Conservation (phyloP, 805 yeast genomes). For the Kuraishia piskuri region DNA sequence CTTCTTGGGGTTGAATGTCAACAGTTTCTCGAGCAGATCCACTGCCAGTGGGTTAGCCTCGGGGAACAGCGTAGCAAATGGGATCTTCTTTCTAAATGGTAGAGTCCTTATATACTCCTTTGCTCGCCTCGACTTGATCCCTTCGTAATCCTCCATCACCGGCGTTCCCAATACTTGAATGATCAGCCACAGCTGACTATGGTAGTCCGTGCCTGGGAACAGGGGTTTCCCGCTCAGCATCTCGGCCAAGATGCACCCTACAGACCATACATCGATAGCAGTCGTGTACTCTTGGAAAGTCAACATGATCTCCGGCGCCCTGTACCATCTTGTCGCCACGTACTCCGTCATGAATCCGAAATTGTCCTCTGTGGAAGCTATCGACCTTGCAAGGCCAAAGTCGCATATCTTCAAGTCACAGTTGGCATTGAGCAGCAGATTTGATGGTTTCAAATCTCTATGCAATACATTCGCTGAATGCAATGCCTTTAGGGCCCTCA, state of each 20-base stretch:
- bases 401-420: constrained; percentile 76
- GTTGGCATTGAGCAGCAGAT: constrained; percentile 54
- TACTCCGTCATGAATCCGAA: constrained; percentile 61
- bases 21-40: constrained; percentile 59
- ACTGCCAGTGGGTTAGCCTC: constrained; percentile 55
- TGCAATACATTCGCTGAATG: constrained; percentile 94
- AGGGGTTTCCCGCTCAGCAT: constrained; percentile 78
- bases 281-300: constrained; percentile 90
- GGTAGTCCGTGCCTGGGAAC: constrained; percentile 92
- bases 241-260: constrained; percentile 93
- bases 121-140: constrained; percentile 74
- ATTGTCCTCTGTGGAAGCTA: constrained; percentile 5
- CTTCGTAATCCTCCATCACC: constrained; percentile 62
- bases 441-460: constrained; percentile 84
- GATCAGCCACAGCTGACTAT: constrained; percentile 79
- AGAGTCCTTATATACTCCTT: constrained; percentile 78
- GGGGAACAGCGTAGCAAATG: constrained; percentile 43
- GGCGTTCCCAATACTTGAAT: constrained; percentile 88
- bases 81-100: constrained; percentile 59
- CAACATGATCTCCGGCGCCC: constrained; percentile 91
- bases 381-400: constrained; percentile 54
- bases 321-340: constrained; percentile 80
- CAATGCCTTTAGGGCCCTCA: constrained; percentile 82
- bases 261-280: constrained; percentile 95
- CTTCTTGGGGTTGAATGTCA: constrained; percentile 75